phyloP scores from a whole-genome alignment of 768 basidiomycete genomes.

The Dentipellis sp. region DNA sequence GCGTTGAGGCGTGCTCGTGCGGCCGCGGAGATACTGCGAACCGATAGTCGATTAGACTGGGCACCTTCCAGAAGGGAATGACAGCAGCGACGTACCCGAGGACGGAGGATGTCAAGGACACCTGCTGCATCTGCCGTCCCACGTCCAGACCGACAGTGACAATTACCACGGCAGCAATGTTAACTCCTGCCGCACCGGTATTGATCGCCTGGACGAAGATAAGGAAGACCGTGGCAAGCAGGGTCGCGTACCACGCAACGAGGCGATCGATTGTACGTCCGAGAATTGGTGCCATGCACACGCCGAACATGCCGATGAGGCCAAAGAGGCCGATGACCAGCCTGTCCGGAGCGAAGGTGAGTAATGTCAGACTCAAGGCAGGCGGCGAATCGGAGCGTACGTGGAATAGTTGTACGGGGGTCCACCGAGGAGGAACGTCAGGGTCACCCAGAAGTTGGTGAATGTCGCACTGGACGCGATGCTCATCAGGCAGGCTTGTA shows the following conservation, averaged over 20 bases:
- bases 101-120: constrained; percentile 15
- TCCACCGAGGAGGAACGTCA: constrained; percentile 75
- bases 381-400: constrained; percentile 23
- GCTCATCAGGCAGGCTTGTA: constrained; percentile 59
- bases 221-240: constrained; percentile 21
- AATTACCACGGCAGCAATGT: constrained; percentile 26
- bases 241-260: constrained; percentile 30
- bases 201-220: constrained; percentile 19
- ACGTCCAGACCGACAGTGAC: constrained; percentile 25
- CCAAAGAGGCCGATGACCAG: constrained; percentile 34
- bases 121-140: constrained; percentile 27
- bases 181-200: constrained; percentile 23
- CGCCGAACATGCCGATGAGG: constrained; percentile 30
- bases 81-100: neutral
- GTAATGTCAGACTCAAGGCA: neutral
- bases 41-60: neutral
- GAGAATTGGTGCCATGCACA: constrained; percentile 10
- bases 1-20: constrained; percentile 8
- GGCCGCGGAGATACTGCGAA: constrained; percentile 1
- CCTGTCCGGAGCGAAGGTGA: constrained; percentile 7
- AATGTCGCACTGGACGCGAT: constrained; percentile 51
- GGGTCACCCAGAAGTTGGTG: constrained; percentile 37
- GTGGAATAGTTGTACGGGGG: constrained; percentile 70
- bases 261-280: constrained; percentile 18
- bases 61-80: neutral